Percentiles rank a stretch among this genome's conserved stretches.
Evolutionary conservation across 2,329 filamentous ascomycete genomes (phyloP).

Genomic region (Pyrenophora seminiperda): DNA sequence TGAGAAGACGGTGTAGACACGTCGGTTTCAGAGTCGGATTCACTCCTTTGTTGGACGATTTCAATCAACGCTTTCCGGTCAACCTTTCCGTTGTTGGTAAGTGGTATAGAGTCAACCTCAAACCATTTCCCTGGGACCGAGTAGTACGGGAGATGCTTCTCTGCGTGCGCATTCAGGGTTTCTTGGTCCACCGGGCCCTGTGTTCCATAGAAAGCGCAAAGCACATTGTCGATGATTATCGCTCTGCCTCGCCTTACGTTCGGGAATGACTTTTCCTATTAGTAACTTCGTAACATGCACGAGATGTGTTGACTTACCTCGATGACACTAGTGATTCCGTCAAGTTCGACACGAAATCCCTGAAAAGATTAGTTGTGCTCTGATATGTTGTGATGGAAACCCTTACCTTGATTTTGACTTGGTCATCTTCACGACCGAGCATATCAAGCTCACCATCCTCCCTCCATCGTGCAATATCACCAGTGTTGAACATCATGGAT

Average conservation of each 20-base stretch:
- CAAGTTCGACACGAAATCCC: constrained; percentile 66
- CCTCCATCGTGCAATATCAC: constrained; percentile 62
- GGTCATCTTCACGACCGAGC: constrained; percentile 63
- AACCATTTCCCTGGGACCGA: constrained; percentile 57
- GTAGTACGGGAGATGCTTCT: constrained; percentile 59
- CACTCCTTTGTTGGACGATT: constrained; percentile 17
- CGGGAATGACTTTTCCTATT: constrained; percentile 43
- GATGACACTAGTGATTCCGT: constrained; percentile 55
- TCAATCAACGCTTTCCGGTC: constrained; percentile 56
- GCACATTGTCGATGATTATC: constrained; percentile 54
- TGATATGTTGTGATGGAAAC: not conserved
- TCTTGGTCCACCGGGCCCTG: constrained; percentile 35
- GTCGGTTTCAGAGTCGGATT: constrained; percentile 7
- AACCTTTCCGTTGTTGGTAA: constrained; percentile 62
- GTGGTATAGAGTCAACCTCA: constrained; percentile 53
- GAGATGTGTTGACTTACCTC: constrained; percentile 16
- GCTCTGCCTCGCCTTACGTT: constrained; percentile 56
- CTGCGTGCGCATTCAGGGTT: constrained; percentile 50
- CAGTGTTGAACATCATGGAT: constrained; percentile 63
- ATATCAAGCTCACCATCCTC: constrained; percentile 60
- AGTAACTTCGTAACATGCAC: not conserved
- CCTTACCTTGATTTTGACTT: constrained; percentile 63
- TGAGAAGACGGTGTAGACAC: not conserved
- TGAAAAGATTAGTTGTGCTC: constrained; percentile 18
- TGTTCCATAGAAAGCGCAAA: constrained; percentile 59